Base-by-base conservation (phyloP, 768 basidiomycete genomes). In the Cystofilobasidium bisporidii region DNA sequence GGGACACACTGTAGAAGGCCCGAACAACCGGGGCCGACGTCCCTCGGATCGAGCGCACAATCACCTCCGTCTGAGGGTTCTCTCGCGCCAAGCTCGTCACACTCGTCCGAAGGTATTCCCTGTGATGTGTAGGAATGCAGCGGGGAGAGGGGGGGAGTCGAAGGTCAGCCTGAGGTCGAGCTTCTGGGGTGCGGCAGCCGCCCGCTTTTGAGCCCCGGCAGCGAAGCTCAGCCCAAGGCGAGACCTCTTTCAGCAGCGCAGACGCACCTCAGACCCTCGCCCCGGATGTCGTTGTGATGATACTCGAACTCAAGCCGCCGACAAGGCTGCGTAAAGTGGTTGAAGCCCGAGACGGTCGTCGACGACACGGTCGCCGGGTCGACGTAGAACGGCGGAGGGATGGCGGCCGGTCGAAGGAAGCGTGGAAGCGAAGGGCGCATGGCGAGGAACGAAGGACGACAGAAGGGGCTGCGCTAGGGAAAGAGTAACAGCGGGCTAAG, bases 41-140 rank as follows among this genome's bases (percentile, higher is more conserved):
- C 18, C 22, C 24, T n/a, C 28, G 30, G 20, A 30, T 48, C 32
- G 64, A 59, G 5, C 64, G 64, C 12, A 65, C 64, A 28, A 65
- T 57, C 15, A 65, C 22, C 43, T 65, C 64, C 0, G 64, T 65
- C 38, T 65, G 57, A 24, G 64, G 64, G 45, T 65, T 59, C 9
- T 22, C 43, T 15, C 24, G 36, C 15, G 64, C 64, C 38, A 65
- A 43, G 12, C 26, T 9, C 36, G 32, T 60, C 17, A 48, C 58
- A 12, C 53, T 57, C 24, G 64, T 65, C 33, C 64, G 56, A 1
- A 65, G 64, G 57, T 65, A 65, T 22, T 65, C 64, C 28, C 64
- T 65, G 58, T n/a, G 36, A 18, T 20, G 41, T 22, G 20, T 3
- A 24, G 45, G 20, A 15, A 58, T 10, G 47, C 24, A 15, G 45